Percentiles rank a stretch among this genome's conserved stretches.
Evolutionary conservation across 768 basidiomycete genomes (phyloP).

Genomic region (Podaxis sp.): DNA sequence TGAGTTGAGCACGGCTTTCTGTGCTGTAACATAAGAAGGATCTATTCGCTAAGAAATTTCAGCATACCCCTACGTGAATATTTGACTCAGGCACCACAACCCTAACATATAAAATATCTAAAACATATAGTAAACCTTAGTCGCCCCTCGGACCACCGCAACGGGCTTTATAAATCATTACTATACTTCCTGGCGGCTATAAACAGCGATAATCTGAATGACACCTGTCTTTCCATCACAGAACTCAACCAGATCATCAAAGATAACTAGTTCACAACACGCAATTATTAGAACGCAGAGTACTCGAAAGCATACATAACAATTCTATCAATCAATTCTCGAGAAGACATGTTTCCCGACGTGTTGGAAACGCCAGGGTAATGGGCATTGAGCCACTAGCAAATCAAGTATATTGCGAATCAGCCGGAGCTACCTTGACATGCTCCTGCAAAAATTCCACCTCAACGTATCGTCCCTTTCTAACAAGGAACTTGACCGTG

Average conservation of each 20-base stretch:
- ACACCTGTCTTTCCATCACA: too few species aligned
- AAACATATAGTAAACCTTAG: too few species aligned
- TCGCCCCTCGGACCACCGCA: too few species aligned
- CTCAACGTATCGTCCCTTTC: not conserved
- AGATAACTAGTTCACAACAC: not conserved
- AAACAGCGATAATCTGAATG: too few species aligned
- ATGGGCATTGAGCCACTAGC: not conserved
- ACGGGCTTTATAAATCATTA: too few species aligned
- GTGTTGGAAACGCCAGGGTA: not conserved
- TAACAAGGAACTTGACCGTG: not conserved
- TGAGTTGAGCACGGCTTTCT: too few species aligned
- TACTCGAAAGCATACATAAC: not conserved
- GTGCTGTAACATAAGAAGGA: too few species aligned
- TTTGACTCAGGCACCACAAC: too few species aligned
- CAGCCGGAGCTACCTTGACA: not conserved
- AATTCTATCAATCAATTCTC: not conserved
- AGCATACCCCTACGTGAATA: too few species aligned
- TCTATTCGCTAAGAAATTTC: too few species aligned
- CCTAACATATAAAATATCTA: too few species aligned
- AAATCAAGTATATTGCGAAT: not conserved
- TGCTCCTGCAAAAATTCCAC: not conserved
- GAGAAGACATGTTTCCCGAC: not conserved
- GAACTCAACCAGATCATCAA: not conserved
- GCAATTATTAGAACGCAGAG: not conserved
- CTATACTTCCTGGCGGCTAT: too few species aligned